Evolutionary conservation across 306 rosid species (phyloP), one percentile per base, ranked within the genome.

Genomic region (Quercus aquifolioides): DNA sequence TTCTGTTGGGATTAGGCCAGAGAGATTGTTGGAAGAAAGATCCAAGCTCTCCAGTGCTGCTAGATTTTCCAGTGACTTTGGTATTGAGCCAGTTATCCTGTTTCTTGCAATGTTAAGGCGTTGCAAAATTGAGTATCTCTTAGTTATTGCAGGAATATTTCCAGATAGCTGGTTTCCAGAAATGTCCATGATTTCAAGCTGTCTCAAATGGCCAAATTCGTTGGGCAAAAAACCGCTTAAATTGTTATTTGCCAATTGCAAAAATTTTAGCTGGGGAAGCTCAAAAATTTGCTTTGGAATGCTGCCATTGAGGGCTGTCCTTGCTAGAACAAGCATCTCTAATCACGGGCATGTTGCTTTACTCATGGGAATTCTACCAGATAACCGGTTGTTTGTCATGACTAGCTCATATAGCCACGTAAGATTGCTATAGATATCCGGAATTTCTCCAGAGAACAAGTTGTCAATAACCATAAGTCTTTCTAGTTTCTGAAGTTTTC

Each of bases 361-460:
- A 59, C 87, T 84, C 18, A 25, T 0, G 28, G 38, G 84, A 79
- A 87, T 81, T 81, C 28, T 68, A 46, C 79, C 81, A 3, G 86
- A 59, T 62, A 87, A 35, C 43, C 7, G 6, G 1, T 87, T 87
- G 5, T 23, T 4, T 23, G 59, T 35, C 77, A 87, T 19, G 72
- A 0, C 6, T 54, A 84, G 86, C 12, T 0, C 1, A 59, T 1
- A 54, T 2, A 84, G 43, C 55, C 41, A 68, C 6, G 90, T 55
- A 5, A 84, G 41, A 79, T 87, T 87, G 15, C 90, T 84, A 79
- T 84, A 87, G 2, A 81, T 69, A 18, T 87, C 82, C 2, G 82
- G 87, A 79, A 87, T 79, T 69, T 84, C 84, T 23, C 86, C 80
- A 15, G 86, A 84, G 19, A 87, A 58, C 11, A 21, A 26, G 20